Conservation (phyloP, 768 basidiomycete species). For the Lyophyllum decastes region DNA sequence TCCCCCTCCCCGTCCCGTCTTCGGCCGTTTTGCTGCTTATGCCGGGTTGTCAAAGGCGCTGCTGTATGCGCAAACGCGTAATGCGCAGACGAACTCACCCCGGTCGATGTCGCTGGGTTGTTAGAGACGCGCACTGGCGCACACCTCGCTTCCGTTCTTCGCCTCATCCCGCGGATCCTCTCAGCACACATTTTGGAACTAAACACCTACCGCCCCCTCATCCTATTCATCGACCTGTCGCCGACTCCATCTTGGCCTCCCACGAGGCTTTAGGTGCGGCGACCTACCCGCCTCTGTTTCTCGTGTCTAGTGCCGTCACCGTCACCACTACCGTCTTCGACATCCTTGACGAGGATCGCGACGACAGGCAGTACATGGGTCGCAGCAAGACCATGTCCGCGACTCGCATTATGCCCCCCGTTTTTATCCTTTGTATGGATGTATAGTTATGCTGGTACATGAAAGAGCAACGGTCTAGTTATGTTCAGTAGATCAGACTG, state of each 20-base stretch:
- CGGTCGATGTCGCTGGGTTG: slow-evolving; percentile 8
- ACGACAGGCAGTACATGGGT: background rate
- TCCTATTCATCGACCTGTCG: slow-evolving; percentile 4
- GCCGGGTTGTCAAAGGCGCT: slow-evolving; percentile 9
- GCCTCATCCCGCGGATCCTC: slow-evolving; percentile 10
- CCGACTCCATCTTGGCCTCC: background rate
- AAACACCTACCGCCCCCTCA: slow-evolving; percentile 8
- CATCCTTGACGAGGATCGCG: background rate
- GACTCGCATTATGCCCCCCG: background rate
- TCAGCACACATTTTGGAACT: slow-evolving; percentile 17
- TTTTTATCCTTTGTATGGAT: background rate
- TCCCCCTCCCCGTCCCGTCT: slow-evolving; percentile 1
- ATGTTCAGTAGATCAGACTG: background rate
- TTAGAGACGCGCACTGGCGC: slow-evolving; percentile 13
- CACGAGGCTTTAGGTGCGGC: background rate
- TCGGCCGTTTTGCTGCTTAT: slow-evolving; percentile 10
- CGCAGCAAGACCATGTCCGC: background rate
- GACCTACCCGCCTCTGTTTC: background rate
- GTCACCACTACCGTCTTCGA: background rate
- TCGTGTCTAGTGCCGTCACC: background rate
- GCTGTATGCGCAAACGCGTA: slow-evolving; percentile 3
- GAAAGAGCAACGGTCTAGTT: background rate
- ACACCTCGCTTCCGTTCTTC: slow-evolving; percentile 11
- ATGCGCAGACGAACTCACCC: background rate
- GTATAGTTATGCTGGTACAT: background rate